Base-by-base conservation (phyloP, 345 rosid species). In the Hibiscus mutabilis region DNA sequence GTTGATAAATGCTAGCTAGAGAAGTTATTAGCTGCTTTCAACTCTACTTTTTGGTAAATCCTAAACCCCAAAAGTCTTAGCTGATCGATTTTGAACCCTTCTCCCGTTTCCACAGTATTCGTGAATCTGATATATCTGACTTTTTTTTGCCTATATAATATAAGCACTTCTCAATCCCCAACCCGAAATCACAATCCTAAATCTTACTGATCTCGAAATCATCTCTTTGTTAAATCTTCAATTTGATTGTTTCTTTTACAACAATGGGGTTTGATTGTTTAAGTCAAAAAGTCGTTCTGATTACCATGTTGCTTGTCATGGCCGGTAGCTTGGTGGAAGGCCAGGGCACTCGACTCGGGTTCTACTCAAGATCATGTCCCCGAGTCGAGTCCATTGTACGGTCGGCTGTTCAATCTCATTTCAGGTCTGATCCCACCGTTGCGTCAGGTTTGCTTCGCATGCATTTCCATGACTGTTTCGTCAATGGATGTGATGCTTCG, bases 391-490 rank as follows among this genome's bases (percentile, higher is more conserved):
- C 86, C 67, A 83, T 85, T 15, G 84, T 87, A 0, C 19, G 56
- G 24, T 31, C 79, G 0, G 78, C 84, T 46, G 87, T 84, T 29
- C 72, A 52, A 61, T 19, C 76, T n/a, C 83, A 78, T 73, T 70
- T 71, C 55, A 5, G 35, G 13, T 68, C 70, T 21, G 73, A 84
- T 37, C 84, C 83, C 5, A 62, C 78, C 2, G 62, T 82, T 27
- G 88, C 87, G 10, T 85, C 90, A 2, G 82, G 86, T 0, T 33
- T 84, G 51, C 78, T 86, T 31, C 82, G 86, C 53, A 86, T 86
- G 90, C 85, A 81, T 29, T 86, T 84, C 78, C 90, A 86, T 66
- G 90, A 86, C 63, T 84, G 86, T 71, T 86, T 84, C 24, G 84
- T 86, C 40, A 70, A 66, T 3, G 90, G 88, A 33, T 84, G 86